Base-by-base conservation (phyloP, 768 basidiomycete genomes). In the Epithele typhae region DNA sequence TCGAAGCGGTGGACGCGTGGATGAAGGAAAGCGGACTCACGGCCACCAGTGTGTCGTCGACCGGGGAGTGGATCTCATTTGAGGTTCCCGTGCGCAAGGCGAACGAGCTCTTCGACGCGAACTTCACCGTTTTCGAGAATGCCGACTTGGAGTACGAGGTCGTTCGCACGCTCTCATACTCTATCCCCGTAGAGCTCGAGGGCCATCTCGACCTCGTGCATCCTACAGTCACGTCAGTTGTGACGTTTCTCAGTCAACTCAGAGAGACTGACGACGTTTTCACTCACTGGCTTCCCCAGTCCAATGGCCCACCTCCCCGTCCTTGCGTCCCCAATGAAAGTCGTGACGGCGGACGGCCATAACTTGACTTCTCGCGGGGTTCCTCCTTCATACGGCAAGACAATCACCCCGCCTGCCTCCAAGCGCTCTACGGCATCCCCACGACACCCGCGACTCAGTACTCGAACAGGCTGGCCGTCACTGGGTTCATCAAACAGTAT, bases 401-500 rank as follows among this genome's bases (percentile, higher is more conserved):
- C 50, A 0, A 56, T 66, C 47, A 68, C 64, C 54, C 64, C 15
- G 46, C 59, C 10, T 70, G 68, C 45, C 42, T 70, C 8, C 49
- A 59, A 43, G 38, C 56, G 19, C 37, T 70, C 14, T 69, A 69
- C 52, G 61, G 62, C 22, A 56, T 52, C 22, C 57, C 56, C 11
- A 48, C 52, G 19, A 54, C 64, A 3, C 23, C 27, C n/a, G 58
- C 64, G 1, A 49, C 55, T 15, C 22, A 52, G 37, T 48, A 46
- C 3, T 54, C 54, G 12, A 67, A 66, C 53, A 45, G 40, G 37
- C 58, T 70, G 37, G 68, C 47, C 7, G 57, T 70, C 36, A 62
- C 61, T 15, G 67, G 65, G 5, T 70, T 67, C 55, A 52, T 65
- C n/a, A 55, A 51, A 5, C 53, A 67, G 42, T 63, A 43, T 35